A percentile compares a stretch with the other conserved stretches of the same genome.
Conservation (phyloP, 2,329 filamentous ascomycete species). For the Penicillium sp. region DNA sequence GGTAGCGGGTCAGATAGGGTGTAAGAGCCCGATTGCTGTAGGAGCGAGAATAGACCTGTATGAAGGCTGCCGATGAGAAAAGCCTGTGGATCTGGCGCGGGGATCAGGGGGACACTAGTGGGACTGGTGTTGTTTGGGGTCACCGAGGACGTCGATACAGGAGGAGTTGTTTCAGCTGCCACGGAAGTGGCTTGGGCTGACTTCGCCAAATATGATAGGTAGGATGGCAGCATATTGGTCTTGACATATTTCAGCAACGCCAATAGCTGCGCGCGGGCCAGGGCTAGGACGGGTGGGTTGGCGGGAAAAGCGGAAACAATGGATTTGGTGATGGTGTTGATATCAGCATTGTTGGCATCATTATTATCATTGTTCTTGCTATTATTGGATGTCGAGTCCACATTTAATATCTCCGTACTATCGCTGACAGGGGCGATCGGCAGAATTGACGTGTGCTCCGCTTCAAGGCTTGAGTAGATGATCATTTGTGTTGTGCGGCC, state of each 20-base stretch:
- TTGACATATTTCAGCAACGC: conserved; percentile 30
- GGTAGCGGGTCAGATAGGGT: conserved; percentile 13
- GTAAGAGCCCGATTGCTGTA: conserved; percentile 25
- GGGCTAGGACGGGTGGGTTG: conserved; percentile 9
- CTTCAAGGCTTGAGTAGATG: conserved; percentile 45
- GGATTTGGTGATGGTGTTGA: neutral
- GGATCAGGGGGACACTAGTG: conserved; percentile 24
- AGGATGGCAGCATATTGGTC: conserved; percentile 27
- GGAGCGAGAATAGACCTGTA: conserved; percentile 32
- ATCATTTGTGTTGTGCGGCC: conserved; percentile 45
- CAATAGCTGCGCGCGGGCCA: conserved; percentile 31
- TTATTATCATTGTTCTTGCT: neutral
- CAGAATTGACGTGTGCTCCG: conserved; percentile 21
- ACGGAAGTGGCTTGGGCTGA: neutral
- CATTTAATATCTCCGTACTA: conserved; percentile 3
- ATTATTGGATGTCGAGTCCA: conserved; percentile 8
- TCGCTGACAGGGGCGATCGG: conserved; percentile 17
- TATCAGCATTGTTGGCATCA: neutral
- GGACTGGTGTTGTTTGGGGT: neutral
- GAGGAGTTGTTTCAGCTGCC: neutral
- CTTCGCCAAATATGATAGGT: conserved; percentile 22
- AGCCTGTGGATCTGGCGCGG: conserved; percentile 27
- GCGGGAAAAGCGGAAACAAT: conserved; percentile 18
- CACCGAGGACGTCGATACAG: neutral
- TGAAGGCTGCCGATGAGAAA: conserved; percentile 42